A percentile compares a stretch with the other conserved stretches of the same genome.
These are phyloP conservation scores for Ophiosphaerella herpotricha DNA, from an alignment of 2,329 filamentous ascomycete species.

Conservation along the genomic window DNA sequence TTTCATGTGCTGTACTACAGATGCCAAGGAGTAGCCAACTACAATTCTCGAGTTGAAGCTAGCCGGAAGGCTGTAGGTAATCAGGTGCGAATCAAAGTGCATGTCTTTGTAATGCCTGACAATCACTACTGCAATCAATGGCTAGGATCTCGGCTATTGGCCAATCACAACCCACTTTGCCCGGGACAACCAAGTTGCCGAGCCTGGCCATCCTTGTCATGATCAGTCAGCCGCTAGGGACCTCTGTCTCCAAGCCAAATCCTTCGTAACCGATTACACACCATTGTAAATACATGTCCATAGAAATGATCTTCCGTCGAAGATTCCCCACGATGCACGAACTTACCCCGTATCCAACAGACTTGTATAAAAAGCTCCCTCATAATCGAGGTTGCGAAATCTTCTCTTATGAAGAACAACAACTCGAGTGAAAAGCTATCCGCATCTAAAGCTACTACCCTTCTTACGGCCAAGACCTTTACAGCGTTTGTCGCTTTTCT, in stretches of 20 bases:
- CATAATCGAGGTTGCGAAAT: conserved; percentile 6
- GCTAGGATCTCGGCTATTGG: conserved; percentile 5
- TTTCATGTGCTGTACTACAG: background rate
- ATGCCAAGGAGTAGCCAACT: too few relatives aligned
- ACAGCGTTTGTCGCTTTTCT: conserved; percentile 40
- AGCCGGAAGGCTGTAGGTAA: conserved; percentile 6
- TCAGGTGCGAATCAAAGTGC: conserved; percentile 1
- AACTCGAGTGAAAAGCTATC: conserved; percentile 22
- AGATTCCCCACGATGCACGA: conserved; percentile 27
- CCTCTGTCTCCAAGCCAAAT: conserved; percentile 2
- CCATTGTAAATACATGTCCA: conserved; percentile 39
- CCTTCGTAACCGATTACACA: conserved; percentile 38
- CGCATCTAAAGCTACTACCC: conserved; percentile 16
- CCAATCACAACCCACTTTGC: conserved; percentile 29
- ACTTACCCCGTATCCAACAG: conserved; percentile 22
- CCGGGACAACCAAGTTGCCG: conserved; percentile 10
- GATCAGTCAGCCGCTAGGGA: conserved; percentile 33
- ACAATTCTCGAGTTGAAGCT: too few relatives aligned
- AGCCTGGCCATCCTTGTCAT: conserved; percentile 28
- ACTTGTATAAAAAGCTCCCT: conserved; percentile 33
- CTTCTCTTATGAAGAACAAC: conserved; percentile 36
- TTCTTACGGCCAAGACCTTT: conserved; percentile 31
- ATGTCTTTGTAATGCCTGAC: conserved; percentile 1
- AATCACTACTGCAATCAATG: too few relatives aligned
- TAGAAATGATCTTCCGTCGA: conserved; percentile 20